Conservation (phyloP, 2,329 filamentous ascomycete genomes). For the Corniculantispora saksenae region DNA sequence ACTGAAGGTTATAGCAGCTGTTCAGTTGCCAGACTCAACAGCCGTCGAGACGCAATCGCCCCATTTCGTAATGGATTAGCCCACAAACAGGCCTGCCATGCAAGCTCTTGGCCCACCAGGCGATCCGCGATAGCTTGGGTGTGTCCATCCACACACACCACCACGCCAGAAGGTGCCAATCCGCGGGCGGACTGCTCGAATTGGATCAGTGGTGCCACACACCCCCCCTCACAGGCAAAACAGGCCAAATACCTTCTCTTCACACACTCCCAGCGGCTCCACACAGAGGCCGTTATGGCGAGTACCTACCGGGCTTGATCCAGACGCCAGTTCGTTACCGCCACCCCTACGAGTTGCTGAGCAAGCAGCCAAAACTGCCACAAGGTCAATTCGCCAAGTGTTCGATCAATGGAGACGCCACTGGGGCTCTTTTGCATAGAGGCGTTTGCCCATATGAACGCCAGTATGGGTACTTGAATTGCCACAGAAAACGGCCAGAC, state of each 20-base stretch:
- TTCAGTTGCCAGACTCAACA: too few species aligned
- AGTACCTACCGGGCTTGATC: too few species aligned
- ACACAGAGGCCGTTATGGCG: background rate
- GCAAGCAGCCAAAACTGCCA: background rate
- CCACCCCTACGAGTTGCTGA: conserved; percentile 3
- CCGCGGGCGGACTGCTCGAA: conserved; percentile 23
- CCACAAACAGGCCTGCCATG: conserved; percentile 23
- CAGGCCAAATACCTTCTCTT: too few species aligned
- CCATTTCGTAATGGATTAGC: conserved; percentile 23
- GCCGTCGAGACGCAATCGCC: conserved; percentile 13
- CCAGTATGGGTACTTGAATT: conserved; percentile 7
- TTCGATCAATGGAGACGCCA: conserved; percentile 19
- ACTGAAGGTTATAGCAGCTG: background rate
- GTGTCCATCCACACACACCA: conserved; percentile 23
- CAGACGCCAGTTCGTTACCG: background rate
- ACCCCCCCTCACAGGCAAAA: background rate
- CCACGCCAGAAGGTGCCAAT: conserved; percentile 24
- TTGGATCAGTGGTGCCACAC: background rate
- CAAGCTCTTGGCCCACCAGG: conserved; percentile 25
- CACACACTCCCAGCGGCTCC: conserved; percentile 6
- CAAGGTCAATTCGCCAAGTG: background rate
- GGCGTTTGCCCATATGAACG: conserved; percentile 18
- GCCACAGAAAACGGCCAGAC: conserved; percentile 15
- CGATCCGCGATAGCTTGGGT: conserved; percentile 29
- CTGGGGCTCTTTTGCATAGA: conserved; percentile 13